These are phyloP conservation scores for Pulveroboletus sp. DNA, from an alignment of 768 basidiomycete genomes.

Conservation along the genomic window DNA sequence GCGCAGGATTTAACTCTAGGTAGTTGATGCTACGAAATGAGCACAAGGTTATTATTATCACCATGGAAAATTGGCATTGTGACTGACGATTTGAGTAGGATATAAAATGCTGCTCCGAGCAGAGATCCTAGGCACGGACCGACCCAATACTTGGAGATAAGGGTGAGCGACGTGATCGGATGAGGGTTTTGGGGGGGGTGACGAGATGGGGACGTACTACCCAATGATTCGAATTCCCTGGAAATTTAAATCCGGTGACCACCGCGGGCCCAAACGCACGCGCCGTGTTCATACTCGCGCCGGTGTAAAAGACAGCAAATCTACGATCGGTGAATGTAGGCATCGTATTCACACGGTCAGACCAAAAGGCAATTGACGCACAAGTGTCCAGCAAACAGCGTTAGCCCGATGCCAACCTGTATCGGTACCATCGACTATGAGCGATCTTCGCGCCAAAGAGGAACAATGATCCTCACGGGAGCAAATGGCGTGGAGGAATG, in stretches of 20 bases:
- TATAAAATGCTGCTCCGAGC: slow-evolving; percentile 56
- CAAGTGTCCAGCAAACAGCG: slow-evolving; percentile 62
- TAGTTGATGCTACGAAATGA: slow-evolving; percentile 30
- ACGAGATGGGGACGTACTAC: slow-evolving; percentile 46
- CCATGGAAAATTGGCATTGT: not conserved
- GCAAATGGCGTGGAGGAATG: slow-evolving; percentile 64
- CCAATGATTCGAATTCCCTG: slow-evolving; percentile 50
- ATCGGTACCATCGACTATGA: not conserved
- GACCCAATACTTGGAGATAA: slow-evolving; percentile 57
- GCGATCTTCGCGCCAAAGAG: not conserved
- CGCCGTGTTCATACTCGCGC: slow-evolving; percentile 67
- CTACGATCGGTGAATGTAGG: slow-evolving; percentile 28
- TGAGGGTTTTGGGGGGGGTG: too few species aligned
- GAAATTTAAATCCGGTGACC: slow-evolving; percentile 51
- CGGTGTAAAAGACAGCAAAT: slow-evolving; percentile 60
- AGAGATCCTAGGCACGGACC: slow-evolving; percentile 68
- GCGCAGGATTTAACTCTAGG: slow-evolving; percentile 28
- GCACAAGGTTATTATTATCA: slow-evolving; percentile 7
- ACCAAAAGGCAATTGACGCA: slow-evolving; percentile 29
- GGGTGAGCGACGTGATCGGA: not conserved
- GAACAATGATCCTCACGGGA: slow-evolving; percentile 40
- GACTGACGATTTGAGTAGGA: slow-evolving; percentile 50
- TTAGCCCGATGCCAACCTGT: slow-evolving; percentile 64
- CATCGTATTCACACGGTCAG: not conserved
- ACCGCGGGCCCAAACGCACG: slow-evolving; percentile 70